Conservation (phyloP, 768 basidiomycete genomes). For the Leccinum imitatum region DNA sequence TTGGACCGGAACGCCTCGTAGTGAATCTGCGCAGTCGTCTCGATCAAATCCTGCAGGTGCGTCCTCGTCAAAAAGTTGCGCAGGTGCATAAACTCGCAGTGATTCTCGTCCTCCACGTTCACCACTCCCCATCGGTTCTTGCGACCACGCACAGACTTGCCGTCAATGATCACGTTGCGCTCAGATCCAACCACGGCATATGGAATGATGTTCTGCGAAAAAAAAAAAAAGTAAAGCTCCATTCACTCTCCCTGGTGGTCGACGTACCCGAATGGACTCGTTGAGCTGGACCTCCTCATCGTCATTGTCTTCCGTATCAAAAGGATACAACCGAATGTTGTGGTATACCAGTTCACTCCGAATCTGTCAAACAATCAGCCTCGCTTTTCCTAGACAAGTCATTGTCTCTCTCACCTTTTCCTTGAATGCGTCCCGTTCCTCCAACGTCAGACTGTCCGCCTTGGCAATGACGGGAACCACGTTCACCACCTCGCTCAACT, state of each 20-base stretch:
- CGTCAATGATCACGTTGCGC: constrained; percentile 91
- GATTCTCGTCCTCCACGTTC: constrained; percentile 93
- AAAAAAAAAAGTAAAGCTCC: neutral
- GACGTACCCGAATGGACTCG: constrained; percentile 79
- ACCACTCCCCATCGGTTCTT: constrained; percentile 99
- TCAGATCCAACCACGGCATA: constrained; percentile 99
- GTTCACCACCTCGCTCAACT: constrained; percentile 97
- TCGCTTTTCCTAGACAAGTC: neutral
- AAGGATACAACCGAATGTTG: constrained; percentile 94
- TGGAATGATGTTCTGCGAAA: constrained; percentile 80
- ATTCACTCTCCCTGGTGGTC: neutral
- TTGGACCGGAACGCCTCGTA: constrained; percentile 99
- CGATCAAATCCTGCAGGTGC: constrained; percentile 97
- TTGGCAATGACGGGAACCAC: constrained; percentile 99
- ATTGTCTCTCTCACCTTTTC: constrained; percentile 56
- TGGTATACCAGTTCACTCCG: constrained; percentile 89
- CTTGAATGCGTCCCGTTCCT: constrained; percentile 94
- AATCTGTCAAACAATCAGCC: constrained; percentile 54
- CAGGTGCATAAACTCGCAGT: constrained; percentile 98
- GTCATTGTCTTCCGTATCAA: constrained; percentile 94
- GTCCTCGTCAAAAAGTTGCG: constrained; percentile 97
- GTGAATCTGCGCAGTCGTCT: constrained; percentile 98
- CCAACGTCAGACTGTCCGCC: constrained; percentile 89
- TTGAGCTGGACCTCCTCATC: constrained; percentile 91
- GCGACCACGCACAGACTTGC: constrained; percentile 91